Base-by-base conservation (phyloP, 2,329 filamentous ascomycete species). In the Epicoccum sorghinum region DNA sequence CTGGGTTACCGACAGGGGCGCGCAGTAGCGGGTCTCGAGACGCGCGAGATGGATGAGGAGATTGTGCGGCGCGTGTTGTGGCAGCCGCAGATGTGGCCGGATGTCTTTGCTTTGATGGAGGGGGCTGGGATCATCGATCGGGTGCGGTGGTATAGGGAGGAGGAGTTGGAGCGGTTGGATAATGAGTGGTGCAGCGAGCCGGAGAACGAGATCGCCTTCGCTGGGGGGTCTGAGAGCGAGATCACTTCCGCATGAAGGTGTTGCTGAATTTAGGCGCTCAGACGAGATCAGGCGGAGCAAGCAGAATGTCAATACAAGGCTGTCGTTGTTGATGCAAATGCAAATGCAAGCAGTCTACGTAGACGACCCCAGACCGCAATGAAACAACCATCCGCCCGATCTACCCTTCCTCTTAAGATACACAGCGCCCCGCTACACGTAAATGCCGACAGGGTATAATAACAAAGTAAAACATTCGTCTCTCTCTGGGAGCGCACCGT, bases 391-490 rank as follows among this genome's bases (percentile, higher is more conserved):
- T 12, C 30, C 39, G 7, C 4, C n/a, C 22, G 36, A 41, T 49
- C 9, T 29, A 29, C 23, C 18, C 18, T 36, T 50, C 42, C 13
- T 12, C 13, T 13, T 32, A 38, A 32, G 41, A 40, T 30, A 49
- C 41, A 46, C 46, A 46, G 52, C 46, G 46, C 52, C 52, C 49
- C 47, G 46, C 52, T 50, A 55, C 46, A 50, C 42, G 46, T 41
- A 55, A 55, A 55, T 55, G 52, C 27, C 41, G 42, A 55, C 42
- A 49, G 52, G 52, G 52, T 55, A 55, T 55, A 55, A 55, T 55
- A 41, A 55, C 52, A 50, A 55, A 55, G 52, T 55, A 55, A 55
- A 55, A 55, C 29, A 24, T 41, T 41, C 30, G 24, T 22, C 24
- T 42, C 46, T 29, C 18, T 18, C 18, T 18, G 18, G 18, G 12